phyloP scores from a whole-genome alignment of 805 yeast species.

The Kockiozyma suomiensis region DNA sequence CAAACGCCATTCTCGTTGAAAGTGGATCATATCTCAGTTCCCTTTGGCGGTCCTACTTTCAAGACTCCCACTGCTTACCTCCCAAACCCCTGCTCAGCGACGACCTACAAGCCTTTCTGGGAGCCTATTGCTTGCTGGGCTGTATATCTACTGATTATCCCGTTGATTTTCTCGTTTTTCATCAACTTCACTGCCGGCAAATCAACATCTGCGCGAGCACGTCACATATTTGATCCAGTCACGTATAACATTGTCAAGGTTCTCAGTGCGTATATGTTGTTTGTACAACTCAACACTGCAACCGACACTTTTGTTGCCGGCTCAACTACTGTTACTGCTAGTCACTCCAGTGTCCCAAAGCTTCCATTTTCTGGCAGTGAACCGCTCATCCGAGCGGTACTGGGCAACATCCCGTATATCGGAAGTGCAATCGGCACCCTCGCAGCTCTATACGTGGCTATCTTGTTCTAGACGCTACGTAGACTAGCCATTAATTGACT shows the following conservation, averaged over 20 bases:
- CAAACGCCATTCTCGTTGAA: slow-evolving; percentile 6
- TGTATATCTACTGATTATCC: slow-evolving; percentile 35
- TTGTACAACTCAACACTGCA: slow-evolving; percentile 41
- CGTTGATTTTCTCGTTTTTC: slow-evolving; percentile 39
- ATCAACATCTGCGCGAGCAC: slow-evolving; percentile 18
- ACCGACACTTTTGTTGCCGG: slow-evolving; percentile 15
- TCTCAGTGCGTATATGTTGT: slow-evolving; percentile 48
- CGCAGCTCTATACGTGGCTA: slow-evolving; percentile 26
- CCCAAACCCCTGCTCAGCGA: slow-evolving; percentile 26
- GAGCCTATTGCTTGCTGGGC: slow-evolving; percentile 39
- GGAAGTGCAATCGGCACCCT: slow-evolving; percentile 21
- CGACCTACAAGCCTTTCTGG: slow-evolving; percentile 34
- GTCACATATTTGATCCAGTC: slow-evolving; percentile 33
- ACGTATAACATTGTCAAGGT: slow-evolving; percentile 27
- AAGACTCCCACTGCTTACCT: slow-evolving; percentile 7
- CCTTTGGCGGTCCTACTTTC: slow-evolving; percentile 3
- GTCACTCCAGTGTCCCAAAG: slow-evolving; percentile 25
- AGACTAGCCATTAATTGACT: not conserved
- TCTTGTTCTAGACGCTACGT: slow-evolving; percentile 8
- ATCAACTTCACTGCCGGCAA: slow-evolving; percentile 42
- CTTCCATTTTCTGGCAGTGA: slow-evolving; percentile 52
- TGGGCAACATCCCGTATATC: slow-evolving; percentile 25
- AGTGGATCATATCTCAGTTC: not conserved
- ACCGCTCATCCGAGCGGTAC: slow-evolving; percentile 7
- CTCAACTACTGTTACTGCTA: slow-evolving; percentile 11